A percentile compares a stretch with the other conserved stretches of the same genome.
These are phyloP conservation scores for Coniochaeta sp. DNA, from an alignment of 2,329 filamentous ascomycete species.

Conservation along the genomic window DNA sequence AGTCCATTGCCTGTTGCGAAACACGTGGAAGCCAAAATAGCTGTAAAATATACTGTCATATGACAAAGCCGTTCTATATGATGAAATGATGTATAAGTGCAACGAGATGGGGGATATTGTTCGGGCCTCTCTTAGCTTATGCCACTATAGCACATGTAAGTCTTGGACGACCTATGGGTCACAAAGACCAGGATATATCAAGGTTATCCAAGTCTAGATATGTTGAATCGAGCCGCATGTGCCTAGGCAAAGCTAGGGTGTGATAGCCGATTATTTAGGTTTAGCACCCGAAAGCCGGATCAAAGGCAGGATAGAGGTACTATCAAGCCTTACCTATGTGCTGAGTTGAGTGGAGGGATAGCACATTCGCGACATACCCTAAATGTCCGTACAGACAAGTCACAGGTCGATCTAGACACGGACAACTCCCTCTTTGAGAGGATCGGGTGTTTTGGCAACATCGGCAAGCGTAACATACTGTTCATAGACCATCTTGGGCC, in stretches of 20 bases:
- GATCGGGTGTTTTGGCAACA: background rate
- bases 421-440: background rate
- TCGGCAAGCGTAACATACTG: too few relatives aligned
- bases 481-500: too few relatives aligned
- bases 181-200: background rate
- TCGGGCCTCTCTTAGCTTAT: too few relatives aligned
- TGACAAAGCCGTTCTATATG: background rate
- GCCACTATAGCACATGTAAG: too few relatives aligned
- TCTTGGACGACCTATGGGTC: too few relatives aligned
- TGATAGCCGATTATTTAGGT: conserved; percentile 3
- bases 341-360: background rate
- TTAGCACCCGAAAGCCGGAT: background rate
- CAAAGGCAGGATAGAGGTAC: background rate
- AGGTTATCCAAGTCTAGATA: background rate
- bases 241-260: background rate
- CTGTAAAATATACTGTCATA: too few relatives aligned
- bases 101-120: too few relatives aligned
- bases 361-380: background rate
- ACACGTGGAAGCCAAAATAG: background rate
- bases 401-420: background rate
- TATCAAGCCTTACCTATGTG: background rate
- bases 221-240: background rate
- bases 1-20: background rate
- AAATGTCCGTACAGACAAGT: background rate
- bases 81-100: too few relatives aligned